Evolutionary conservation across 1,139 yeast species (phyloP).

Genomic region (Torulaspora pretoriensis): DNA sequence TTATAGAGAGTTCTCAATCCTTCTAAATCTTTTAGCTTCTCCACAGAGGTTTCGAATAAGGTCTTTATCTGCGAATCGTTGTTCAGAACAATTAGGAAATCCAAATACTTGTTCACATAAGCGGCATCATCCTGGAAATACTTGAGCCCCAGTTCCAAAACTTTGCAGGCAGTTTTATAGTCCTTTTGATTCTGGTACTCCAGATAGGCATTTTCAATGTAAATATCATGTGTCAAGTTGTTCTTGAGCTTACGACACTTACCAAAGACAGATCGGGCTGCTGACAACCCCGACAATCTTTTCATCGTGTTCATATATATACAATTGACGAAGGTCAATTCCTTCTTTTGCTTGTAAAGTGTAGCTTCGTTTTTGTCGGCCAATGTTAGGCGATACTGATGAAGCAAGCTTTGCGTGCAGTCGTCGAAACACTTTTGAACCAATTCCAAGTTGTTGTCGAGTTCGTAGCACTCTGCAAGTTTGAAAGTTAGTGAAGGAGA

Average conservation of each 20-base stretch:
- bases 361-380: constrained; percentile 23
- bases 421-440: constrained; percentile 51
- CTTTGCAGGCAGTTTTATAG: constrained; percentile 65
- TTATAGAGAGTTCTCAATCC: constrained; percentile 44
- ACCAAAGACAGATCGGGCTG: constrained; percentile 65
- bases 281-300: constrained; percentile 61
- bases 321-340: constrained; percentile 41
- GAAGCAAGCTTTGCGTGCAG: constrained; percentile 44
- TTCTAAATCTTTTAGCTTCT: constrained; percentile 38
- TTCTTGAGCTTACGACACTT: constrained; percentile 48
- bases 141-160: constrained; percentile 77
- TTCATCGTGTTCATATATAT: constrained; percentile 59
- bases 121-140: constrained; percentile 52
- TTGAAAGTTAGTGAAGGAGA: constrained; percentile 67
- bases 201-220: constrained; percentile 75
- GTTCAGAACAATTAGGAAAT: constrained; percentile 64
- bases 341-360: constrained; percentile 20
- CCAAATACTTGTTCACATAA: constrained; percentile 65
- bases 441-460: constrained; percentile 48
- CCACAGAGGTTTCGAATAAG: constrained; percentile 64
- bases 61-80: constrained; percentile 82
- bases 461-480: constrained; percentile 67
- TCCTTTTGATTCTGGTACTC: constrained; percentile 64
- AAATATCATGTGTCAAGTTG: constrained; percentile 66
- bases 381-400: constrained; percentile 37